phyloP scores from a whole-genome alignment of 768 basidiomycete genomes.

The Pisolithus tinctorius region DNA sequence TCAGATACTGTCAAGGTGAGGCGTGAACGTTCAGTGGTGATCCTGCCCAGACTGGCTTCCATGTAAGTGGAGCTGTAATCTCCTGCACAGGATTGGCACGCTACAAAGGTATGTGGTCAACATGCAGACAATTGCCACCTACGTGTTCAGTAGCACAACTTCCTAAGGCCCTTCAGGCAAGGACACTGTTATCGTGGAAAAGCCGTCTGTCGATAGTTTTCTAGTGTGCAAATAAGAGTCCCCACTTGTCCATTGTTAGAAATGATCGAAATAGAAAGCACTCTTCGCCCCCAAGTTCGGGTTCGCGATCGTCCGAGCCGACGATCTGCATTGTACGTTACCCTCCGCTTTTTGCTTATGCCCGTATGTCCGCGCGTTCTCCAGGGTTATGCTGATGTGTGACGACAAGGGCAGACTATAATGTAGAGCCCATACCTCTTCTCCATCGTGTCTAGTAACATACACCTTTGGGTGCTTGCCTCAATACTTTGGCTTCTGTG shows the following conservation, averaged over 20 bases:
- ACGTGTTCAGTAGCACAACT: no score
- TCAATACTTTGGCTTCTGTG: not conserved
- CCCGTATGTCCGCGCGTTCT: not conserved
- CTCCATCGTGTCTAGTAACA: not conserved
- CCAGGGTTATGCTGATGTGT: not conserved
- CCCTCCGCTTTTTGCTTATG: not conserved
- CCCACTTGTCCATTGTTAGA: not conserved
- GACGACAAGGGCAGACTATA: not conserved
- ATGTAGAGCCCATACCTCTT: not conserved
- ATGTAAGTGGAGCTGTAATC: not conserved
- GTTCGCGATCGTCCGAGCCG: not conserved
- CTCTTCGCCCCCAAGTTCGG: not conserved
- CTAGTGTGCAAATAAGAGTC: not conserved
- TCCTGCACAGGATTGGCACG: not conserved
- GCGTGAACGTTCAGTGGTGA: not conserved
- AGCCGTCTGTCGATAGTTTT: not conserved
- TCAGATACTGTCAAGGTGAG: not conserved
- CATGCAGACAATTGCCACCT: not conserved
- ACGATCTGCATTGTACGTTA: constrained; percentile 2
- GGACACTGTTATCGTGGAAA: not conserved
- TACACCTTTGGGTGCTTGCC: not conserved
- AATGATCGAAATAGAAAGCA: not conserved
- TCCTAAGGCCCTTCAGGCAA: no score
- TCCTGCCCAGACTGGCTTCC: not conserved
- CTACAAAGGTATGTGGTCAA: not conserved